A percentile compares a stretch with the other conserved stretches of the same genome.
These are phyloP conservation scores for Fragaria vesca DNA, from an alignment of 306 rosid species.

Conservation along the genomic window DNA sequence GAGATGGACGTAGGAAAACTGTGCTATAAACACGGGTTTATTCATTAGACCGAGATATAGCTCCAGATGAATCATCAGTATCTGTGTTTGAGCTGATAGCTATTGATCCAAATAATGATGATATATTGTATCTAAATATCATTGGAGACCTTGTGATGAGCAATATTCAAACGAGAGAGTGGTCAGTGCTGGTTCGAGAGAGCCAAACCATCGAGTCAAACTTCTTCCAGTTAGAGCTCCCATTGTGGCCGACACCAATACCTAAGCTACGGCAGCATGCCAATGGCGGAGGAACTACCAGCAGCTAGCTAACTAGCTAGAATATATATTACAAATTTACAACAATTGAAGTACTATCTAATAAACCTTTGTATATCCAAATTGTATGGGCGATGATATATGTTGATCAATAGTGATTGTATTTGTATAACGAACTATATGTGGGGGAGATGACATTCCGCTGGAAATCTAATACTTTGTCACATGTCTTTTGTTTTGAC, in stretches of 20 bases:
- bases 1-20: background rate
- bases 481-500: too few relatives aligned
- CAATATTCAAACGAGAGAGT: background rate
- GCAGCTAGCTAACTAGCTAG: background rate
- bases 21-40: background rate
- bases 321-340: background rate
- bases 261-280: background rate
- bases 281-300: background rate
- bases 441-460: too few relatives aligned
- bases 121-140: background rate
- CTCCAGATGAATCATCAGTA: background rate
- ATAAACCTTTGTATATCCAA: background rate
- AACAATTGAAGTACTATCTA: background rate
- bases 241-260: background rate
- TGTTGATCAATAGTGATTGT: background rate
- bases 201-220: background rate
- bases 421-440: too few relatives aligned
- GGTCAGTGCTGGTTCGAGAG: background rate
- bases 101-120: background rate
- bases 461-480: too few relatives aligned
- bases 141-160: background rate
- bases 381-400: background rate
- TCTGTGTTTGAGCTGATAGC: background rate
- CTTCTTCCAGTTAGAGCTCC: background rate
- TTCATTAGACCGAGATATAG: background rate